Conservation (phyloP, 306 rosid genomes). For the Biancaea sappan region DNA sequence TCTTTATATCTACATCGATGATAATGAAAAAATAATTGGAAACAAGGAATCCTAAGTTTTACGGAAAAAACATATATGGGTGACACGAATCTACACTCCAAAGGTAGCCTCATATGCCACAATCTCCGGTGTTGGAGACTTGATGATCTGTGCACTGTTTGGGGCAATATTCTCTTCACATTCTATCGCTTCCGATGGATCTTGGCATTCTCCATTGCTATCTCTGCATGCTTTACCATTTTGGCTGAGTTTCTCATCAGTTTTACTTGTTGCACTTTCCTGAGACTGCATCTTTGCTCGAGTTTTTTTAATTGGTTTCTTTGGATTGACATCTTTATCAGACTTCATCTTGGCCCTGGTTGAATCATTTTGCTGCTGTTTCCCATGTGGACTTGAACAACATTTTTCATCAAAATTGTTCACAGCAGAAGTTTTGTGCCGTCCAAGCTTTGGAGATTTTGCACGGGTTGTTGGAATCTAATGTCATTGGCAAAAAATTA, state of each 20-base stretch:
- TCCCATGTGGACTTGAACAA: constrained; percentile 51
- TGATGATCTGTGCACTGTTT: constrained; percentile 36
- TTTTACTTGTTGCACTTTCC: constrained; percentile 47
- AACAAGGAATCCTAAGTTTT: constrained; percentile 35
- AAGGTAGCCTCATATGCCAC: constrained; percentile 64
- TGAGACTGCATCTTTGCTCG: constrained; percentile 49
- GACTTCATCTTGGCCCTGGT: constrained; percentile 40
- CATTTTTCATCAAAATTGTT: constrained; percentile 55
- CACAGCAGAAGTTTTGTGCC: constrained; percentile 56
- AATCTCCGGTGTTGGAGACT: constrained; percentile 51
- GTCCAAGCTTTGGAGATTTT: constrained; percentile 94
- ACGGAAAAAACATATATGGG: constrained; percentile 27
- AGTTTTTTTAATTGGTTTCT: constrained; percentile 58
- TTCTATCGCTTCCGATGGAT: constrained; percentile 37
- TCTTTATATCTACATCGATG: constrained; percentile 51
- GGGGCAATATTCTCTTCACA: constrained; percentile 33
- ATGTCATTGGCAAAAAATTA: constrained; percentile 18
- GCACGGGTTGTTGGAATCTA: constrained; percentile 92
- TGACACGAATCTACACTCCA: constrained; percentile 50
- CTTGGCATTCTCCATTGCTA: constrained; percentile 46
- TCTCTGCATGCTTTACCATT: constrained; percentile 35
- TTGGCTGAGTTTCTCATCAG: constrained; percentile 40
- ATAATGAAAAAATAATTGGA: constrained; percentile 29
- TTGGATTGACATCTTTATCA: constrained; percentile 51
- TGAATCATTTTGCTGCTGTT: constrained; percentile 52